Percentiles rank a stretch among this genome's conserved stretches.
These are phyloP conservation scores for Cyclotella choctawhatcheeana DNA, from an alignment of 108 stramenopile species.

Conservation along the genomic window DNA sequence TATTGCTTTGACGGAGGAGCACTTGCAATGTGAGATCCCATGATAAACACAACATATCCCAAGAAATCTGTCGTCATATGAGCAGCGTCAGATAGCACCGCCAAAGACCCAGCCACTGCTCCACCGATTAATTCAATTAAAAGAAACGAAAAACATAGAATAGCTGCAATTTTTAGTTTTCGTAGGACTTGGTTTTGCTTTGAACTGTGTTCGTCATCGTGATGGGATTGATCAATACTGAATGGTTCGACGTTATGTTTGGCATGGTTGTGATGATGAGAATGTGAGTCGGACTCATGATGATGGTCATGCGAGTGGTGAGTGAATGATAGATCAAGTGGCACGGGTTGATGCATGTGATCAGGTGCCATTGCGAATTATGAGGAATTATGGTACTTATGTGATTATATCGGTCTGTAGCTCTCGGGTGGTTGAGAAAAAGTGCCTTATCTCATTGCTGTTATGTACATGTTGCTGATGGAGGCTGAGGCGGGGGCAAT, in stretches of 20 bases:
- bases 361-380: too few species aligned
- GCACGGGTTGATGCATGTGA: too few species aligned
- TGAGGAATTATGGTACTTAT: too few species aligned
- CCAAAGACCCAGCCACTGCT: constrained; percentile 69
- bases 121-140: constrained; percentile 85
- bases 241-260: neutral
- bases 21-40: constrained; percentile 78
- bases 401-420: too few species aligned
- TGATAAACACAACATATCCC: constrained; percentile 79
- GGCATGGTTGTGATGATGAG: neutral
- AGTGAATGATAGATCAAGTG: too few species aligned
- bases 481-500: too few species aligned
- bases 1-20: constrained; percentile 74
- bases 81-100: constrained; percentile 90
- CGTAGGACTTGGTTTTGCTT: constrained; percentile 54
- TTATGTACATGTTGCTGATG: too few species aligned
- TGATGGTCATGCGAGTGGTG: too few species aligned
- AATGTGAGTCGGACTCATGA: too few species aligned
- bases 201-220: neutral
- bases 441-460: too few species aligned
- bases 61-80: constrained; percentile 86
- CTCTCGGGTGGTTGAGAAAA: too few species aligned
- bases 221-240: neutral
- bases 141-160: constrained; percentile 70
- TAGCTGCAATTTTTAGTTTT: constrained; percentile 66